Evolutionary conservation across 805 yeast genomes (phyloP).

Genomic region (Wilhelminamyces savonicus): DNA sequence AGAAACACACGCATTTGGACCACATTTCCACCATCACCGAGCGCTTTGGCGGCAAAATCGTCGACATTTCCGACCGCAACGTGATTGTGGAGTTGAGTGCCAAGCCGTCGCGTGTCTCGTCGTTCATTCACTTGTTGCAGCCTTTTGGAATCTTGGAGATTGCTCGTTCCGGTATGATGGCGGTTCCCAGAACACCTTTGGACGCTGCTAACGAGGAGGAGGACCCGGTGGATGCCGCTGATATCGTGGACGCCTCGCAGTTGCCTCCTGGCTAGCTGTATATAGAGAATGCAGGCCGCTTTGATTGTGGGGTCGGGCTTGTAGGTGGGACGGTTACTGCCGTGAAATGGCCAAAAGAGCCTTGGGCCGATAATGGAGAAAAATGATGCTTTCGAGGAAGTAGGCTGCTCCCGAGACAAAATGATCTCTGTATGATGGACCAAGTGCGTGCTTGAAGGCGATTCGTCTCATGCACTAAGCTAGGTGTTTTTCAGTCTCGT

Average conservation of each 20-base stretch:
- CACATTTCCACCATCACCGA: constrained; percentile 74
- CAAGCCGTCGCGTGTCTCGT: constrained; percentile 82
- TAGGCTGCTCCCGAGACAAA: too few species aligned
- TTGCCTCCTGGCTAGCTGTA: constrained; percentile 83
- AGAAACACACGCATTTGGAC: constrained; percentile 82
- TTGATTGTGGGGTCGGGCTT: too few species aligned
- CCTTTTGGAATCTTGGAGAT: constrained; percentile 96
- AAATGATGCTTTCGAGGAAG: too few species aligned
- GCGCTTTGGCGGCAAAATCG: constrained; percentile 89
- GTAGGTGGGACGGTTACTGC: too few species aligned
- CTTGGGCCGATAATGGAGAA: too few species aligned
- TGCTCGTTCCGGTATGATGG: constrained; percentile 98
- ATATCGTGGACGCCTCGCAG: constrained; percentile 79
- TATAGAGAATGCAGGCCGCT: too few species aligned
- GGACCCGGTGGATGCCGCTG: constrained; percentile 48
- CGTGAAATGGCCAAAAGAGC: too few species aligned
- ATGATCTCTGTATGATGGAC: too few species aligned
- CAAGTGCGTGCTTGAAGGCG: too few species aligned
- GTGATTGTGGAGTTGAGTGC: constrained; percentile 93
- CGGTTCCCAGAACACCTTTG: constrained; percentile 91
- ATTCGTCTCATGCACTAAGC: too few species aligned
- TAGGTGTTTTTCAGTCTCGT: too few species aligned
- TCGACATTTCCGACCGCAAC: constrained; percentile 88
- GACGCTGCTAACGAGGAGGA: constrained; percentile 42
- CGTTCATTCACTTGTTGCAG: constrained; percentile 81